Evolutionary conservation across 371 early-diverging fungal species (phyloP), one percentile per base, ranked within the genome.

Genomic region (Mucor sp.): DNA sequence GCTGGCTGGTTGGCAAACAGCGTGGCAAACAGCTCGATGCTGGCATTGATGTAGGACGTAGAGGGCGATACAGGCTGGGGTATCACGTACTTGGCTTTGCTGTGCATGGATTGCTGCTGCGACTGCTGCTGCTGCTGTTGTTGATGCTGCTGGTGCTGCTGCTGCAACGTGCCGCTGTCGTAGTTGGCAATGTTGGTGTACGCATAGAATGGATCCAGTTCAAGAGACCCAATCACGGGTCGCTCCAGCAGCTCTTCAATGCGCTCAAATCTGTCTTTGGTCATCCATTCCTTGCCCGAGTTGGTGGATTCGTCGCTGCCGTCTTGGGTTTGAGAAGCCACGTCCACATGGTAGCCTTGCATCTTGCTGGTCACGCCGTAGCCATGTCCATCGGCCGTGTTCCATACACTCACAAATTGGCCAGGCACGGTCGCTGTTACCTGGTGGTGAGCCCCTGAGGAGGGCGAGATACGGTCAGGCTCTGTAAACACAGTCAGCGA

Each of bases 1-100:
- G 91, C 86, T 1, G 86, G 78, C 35, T 91, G 84, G 15, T 75
- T 71, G 0, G 86, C 85, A 55, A 93, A 89, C 15, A 96, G 62
- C 0, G 87, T 78, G 0, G 92, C 90, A 76, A 95, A 94, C 12
- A 96, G 68, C 55, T 90, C 91, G 12, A 82, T 72, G 23, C 80
- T 76, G 7, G 82, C 68, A 58, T 85, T 79, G 23, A 85, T 66
- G 58, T 79, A 81, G 1, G 74, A 72, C 0, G 79, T 78, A 0
- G 81, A 81, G 15, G 82, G 82, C 6, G 77, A 70, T 0, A 76
- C 78, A 15, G 84, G 80, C 28, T 70, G 72, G 25, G 84, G 78
- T 7, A 74, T 70, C 11, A 39, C 19, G 0, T 55, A 28, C 19
- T 59, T 72, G 11, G 63, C 69, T 23, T 63, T 68, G 6, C 8